Evolutionary conservation across 1,139 yeast species (phyloP), one percentile per base, ranked within the genome.

Genomic region (Debaryomyces udenii): DNA sequence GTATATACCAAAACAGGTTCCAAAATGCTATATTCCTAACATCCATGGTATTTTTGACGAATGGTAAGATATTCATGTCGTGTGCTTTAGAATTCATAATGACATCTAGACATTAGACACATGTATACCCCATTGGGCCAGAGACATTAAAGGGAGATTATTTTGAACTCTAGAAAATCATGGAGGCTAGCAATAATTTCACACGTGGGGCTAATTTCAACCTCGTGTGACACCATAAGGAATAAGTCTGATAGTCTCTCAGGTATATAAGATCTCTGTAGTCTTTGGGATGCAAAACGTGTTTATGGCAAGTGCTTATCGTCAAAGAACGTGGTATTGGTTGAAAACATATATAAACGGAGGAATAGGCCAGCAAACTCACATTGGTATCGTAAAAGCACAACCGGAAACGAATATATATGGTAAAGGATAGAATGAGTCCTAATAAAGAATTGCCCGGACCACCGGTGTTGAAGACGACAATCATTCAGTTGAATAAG

Each of bases 401-500:
- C 22, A 20, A n/a, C 5, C 9, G 11, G 14, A 22, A 15, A 24
- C 13, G 17, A 10, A 32, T 9, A 23, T 4, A 32, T 31, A 16
- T 11, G 6, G 26, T 23, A 23, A 20, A 23, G 9, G 27, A 4
- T 2, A 26, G 4, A 10, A 34, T 27, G 31, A 34, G 23, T 17
- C 23, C 17, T n/a, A 9, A 15, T 6, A 34, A 11, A n/a, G 37
- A 17, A 6, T 52, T 80, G 18, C 85, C 86, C 7, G 65, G 74
- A 3, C 86, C 86, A 1, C 87, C 87, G 3, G 72, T 75, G 18
- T 70, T 81, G 45, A 80, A 79, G 54, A 79, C 86, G 3, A 80
- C 84, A 14, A 80, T 80, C 41, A 78, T 80, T 33, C 85, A 80
- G 52, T 68, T 80, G 62, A 80, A 80, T 47, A 72, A 69, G 48